Evolutionary conservation across 352 stramenopile species (phyloP), one percentile per base, ranked within the genome.

Genomic region (Pythium volutum): DNA sequence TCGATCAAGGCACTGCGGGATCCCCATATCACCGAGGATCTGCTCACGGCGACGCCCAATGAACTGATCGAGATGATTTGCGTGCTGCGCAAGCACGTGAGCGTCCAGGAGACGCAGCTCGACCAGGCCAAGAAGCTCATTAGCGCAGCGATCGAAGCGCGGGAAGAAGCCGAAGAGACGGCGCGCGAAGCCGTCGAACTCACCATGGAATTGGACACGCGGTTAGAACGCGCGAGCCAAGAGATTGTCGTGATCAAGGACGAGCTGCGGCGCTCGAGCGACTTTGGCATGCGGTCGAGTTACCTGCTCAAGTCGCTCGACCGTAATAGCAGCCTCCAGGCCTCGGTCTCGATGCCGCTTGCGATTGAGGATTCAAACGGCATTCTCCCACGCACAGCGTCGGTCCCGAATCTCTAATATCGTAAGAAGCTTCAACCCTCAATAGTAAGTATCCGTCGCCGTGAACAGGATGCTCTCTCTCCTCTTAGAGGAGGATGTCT

Each of bases 41-140:
- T 91, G 38, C 47, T 81, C 31, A 52, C 70, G 4, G 81, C 79
- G 29, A 66, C 77, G 3, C 79, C 74, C 20, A 65, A 71, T 10
- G 84, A 91, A 16, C 74, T 94, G 9, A 75, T 89, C 20, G 81
- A 90, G 49, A 75, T 89, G 45, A 71, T 94, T 22, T 84, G 74
- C 27, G 66, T 88, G 31, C 69, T 94, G 45, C 81, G 79, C n/a
- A 74, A 81, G 50, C 84, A 88, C 60, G 80, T 89, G 58, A 65
- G 59, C 20, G 79, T 87, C 15, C 85, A 95, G 50, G 85, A 93
- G 31, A 63, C 69, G 20, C 85, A 95, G 60, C 74, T 95, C 36
- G 74, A 83, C 18, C 66, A 95, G 41, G 85, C 85, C 23, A 91
- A 90, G 71, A 46, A 52, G 36, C 75, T 93, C 54, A 78, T 95